Evolutionary conservation across 1,139 yeast genomes (phyloP), one percentile per base, ranked within the genome.

Genomic region (Candida sp.): DNA sequence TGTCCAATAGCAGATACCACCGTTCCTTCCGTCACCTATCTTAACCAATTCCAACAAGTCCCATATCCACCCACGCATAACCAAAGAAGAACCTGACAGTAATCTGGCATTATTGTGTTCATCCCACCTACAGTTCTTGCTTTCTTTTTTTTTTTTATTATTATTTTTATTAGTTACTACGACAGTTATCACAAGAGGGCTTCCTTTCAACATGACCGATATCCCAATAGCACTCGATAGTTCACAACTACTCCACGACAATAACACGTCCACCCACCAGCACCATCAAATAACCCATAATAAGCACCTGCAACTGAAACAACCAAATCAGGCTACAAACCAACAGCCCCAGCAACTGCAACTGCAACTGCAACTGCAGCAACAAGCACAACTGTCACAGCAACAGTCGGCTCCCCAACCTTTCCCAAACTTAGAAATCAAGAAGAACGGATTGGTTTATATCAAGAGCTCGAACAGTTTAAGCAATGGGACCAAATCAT

Each of bases 401-500:
- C 31, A 17, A 26, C 32, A 28, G 31, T 28, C 31, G 31, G 31
- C 35, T 11, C 40, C 32, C 9, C 51, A 50, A 33, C 57, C 57
- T 17, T 54, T 54, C 31, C 58, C 58, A 5, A 50, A 46, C 43
- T 37, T 54, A 11, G 57, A 54, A 17, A 32, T 38, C 8, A 49
- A 49, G 41, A 54, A 51, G 40, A 50, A 48, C 41, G 56, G 52
- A 12, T 9, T 50, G n/a, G 32, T 49, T 4, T 46, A 49, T 31
- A 44, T 50, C n/a, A 55, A 53, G 44, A 54, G 40, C n/a, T 46
- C 47, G 17, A 35, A 22, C 33, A 40, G 7, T 37, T 37, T 37
- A 9, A 44, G 42, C 11, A 44, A 44, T 35, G 31, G 45, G 7
- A 39, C 40, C 40, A 42, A 44, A 48, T 17, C 35, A 48, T 35